Percentiles rank a stretch among this genome's conserved stretches.
These are phyloP conservation scores for Oryza officinalis DNA, from an alignment of 176 grass and related monocot species.

Conservation along the genomic window DNA sequence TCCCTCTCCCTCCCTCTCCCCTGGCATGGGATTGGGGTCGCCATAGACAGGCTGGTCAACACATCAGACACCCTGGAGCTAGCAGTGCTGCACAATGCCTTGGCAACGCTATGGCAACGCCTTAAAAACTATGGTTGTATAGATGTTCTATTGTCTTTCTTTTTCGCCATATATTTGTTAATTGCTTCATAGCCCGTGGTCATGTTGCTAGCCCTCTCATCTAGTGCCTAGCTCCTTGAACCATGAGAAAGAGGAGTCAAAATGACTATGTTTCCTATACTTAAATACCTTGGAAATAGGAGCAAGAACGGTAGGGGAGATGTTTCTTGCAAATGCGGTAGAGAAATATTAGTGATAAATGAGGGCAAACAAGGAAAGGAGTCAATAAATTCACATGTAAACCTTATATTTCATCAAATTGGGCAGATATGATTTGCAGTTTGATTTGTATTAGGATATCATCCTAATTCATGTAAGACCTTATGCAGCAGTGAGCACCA, in stretches of 20 bases:
- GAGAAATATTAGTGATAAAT: not conserved
- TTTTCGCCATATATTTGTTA: no score
- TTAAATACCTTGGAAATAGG: not conserved
- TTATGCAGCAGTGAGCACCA: not conserved
- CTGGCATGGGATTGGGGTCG: no score
- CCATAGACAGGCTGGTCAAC: no score
- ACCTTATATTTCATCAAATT: not conserved
- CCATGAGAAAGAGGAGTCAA: not conserved
- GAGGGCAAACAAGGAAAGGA: not conserved
- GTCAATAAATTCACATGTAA: not conserved
- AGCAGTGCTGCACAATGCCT: no score
- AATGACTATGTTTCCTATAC: not conserved
- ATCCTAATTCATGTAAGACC: not conserved
- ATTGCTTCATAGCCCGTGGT: not conserved
- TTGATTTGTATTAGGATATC: not conserved
- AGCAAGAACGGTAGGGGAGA: not conserved
- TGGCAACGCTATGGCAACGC: no score
- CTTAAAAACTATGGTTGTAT: no score
- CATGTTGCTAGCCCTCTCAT: not conserved
- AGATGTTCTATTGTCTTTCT: not conserved
- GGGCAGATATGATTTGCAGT: not conserved
- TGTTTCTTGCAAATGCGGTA: not conserved
- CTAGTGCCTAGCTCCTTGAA: no score
- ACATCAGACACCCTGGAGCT: no score
- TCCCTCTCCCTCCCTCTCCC: no score